Conservation (phyloP, 306 rosid species). For the Prunus mongolica region DNA sequence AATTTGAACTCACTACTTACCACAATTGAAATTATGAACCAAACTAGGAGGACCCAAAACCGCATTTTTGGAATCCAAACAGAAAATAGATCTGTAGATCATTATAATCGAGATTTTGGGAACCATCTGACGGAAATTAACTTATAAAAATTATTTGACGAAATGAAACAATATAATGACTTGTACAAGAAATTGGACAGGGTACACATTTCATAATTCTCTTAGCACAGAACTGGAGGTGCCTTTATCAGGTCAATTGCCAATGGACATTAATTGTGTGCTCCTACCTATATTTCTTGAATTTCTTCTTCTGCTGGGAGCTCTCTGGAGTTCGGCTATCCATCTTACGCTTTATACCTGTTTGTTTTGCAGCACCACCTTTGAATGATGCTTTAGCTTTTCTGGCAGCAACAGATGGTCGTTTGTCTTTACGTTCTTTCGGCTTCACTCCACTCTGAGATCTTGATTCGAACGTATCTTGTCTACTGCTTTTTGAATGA, state of each 20-base stretch:
- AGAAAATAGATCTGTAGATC: no score
- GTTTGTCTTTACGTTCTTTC: constrained; percentile 46
- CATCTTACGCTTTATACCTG: constrained; percentile 71
- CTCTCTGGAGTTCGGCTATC: constrained; percentile 73
- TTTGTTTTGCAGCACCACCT: constrained; percentile 46
- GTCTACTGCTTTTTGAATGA: constrained; percentile 10
- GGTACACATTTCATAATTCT: neutral
- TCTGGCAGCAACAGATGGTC: constrained; percentile 86
- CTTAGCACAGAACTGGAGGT: neutral
- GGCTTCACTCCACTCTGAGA: constrained; percentile 33
- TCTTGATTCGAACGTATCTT: constrained; percentile 13
- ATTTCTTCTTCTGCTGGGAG: constrained; percentile 42
- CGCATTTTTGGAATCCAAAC: no score
- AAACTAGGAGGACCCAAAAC: no score
- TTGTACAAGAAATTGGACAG: constrained; percentile 5
- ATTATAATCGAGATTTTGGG: no score
- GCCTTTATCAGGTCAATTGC: neutral
- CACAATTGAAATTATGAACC: no score
- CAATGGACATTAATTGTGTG: neutral
- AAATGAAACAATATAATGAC: neutral
- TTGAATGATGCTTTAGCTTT: constrained; percentile 41
- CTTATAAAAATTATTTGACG: neutral
- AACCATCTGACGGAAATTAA: neutral
- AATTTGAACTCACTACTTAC: no score
- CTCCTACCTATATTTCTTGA: constrained; percentile 48